Evolutionary conservation across 768 basidiomycete species (phyloP).

Genomic region (Tubosaeta sp.): DNA sequence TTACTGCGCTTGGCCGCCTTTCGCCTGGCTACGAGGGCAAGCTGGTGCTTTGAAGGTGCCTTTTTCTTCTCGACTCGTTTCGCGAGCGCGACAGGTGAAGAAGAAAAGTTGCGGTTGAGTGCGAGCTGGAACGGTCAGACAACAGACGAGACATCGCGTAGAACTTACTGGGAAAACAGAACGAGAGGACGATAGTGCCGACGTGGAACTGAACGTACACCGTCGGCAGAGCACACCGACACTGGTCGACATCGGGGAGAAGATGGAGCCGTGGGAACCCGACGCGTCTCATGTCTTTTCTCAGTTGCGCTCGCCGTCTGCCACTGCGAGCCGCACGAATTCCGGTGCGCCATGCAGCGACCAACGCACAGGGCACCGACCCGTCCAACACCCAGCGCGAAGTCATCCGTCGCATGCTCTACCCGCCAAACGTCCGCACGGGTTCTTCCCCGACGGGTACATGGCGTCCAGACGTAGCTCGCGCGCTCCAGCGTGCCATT

Average conservation of each 20-base stretch:
- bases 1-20: constrained; percentile 51
- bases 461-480: constrained; percentile 78
- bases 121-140: neutral
- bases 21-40: constrained; percentile 60
- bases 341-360: constrained; percentile 42
- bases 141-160: neutral
- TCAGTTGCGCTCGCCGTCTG: constrained; percentile 32
- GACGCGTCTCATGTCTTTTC: constrained; percentile 35
- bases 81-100: constrained; percentile 42
- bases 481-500: constrained; percentile 76
- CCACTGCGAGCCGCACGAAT: constrained; percentile 32
- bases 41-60: constrained; percentile 64
- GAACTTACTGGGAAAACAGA: constrained; percentile 6
- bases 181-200: constrained; percentile 39
- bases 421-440: constrained; percentile 72
- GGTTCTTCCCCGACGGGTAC: constrained; percentile 72
- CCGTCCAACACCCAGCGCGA: constrained; percentile 60
- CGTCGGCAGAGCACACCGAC: constrained; percentile 33
- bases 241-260: constrained; percentile 16
- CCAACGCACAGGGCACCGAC: constrained; percentile 21
- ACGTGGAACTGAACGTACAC: constrained; percentile 8
- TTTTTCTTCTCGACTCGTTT: constrained; percentile 51
- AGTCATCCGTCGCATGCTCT: constrained; percentile 73
- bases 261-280: constrained; percentile 22
- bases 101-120: constrained; percentile 42